Evolutionary conservation across 2,329 filamentous ascomycete species (phyloP).

Genomic region (Alternaria atra): DNA sequence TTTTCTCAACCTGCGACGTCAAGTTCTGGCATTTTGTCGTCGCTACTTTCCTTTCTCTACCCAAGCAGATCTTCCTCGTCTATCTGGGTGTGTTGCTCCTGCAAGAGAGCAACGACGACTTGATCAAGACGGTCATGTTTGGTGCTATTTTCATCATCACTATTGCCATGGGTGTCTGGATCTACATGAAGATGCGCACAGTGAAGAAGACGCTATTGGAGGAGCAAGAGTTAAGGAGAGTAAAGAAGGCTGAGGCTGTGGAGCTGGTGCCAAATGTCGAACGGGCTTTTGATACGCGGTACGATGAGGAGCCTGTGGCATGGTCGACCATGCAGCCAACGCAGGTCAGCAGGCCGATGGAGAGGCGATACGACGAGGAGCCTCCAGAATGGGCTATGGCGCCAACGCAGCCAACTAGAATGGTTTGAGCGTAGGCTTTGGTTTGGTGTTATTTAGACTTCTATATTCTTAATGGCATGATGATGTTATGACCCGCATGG

Average conservation of each 20-base stretch:
- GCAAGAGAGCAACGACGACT: slow-evolving; percentile 34
- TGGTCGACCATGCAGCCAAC: slow-evolving; percentile 28
- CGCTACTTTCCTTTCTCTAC: slow-evolving; percentile 45
- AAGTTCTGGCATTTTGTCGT: slow-evolving; percentile 49
- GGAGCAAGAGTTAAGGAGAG: slow-evolving; percentile 12
- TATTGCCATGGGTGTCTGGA: slow-evolving; percentile 42
- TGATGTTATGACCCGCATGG: slow-evolving; percentile 19
- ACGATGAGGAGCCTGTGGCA: slow-evolving; percentile 29
- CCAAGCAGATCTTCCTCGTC: slow-evolving; percentile 49
- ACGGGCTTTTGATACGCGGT: slow-evolving; percentile 29
- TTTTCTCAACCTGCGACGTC: slow-evolving; percentile 50
- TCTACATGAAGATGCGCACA: slow-evolving; percentile 45
- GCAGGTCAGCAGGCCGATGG: slow-evolving; percentile 13
- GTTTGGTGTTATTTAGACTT: not conserved
- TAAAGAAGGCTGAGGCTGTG: slow-evolving; percentile 17
- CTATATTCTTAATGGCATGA: slow-evolving; percentile 25
- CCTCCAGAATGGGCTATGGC: slow-evolving; percentile 16
- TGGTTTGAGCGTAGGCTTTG: slow-evolving; percentile 18
- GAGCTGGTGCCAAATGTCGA: slow-evolving; percentile 30
- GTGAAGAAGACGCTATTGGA: slow-evolving; percentile 45
- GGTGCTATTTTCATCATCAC: slow-evolving; percentile 42
- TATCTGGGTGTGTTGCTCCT: slow-evolving; percentile 47
- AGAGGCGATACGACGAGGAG: slow-evolving; percentile 18
- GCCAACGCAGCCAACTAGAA: slow-evolving; percentile 33
- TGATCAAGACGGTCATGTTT: slow-evolving; percentile 44